Evolutionary conservation across 2,329 filamentous ascomycete genomes (phyloP), one percentile per base, ranked within the genome.

Genomic region (Penicillium thymicola): DNA sequence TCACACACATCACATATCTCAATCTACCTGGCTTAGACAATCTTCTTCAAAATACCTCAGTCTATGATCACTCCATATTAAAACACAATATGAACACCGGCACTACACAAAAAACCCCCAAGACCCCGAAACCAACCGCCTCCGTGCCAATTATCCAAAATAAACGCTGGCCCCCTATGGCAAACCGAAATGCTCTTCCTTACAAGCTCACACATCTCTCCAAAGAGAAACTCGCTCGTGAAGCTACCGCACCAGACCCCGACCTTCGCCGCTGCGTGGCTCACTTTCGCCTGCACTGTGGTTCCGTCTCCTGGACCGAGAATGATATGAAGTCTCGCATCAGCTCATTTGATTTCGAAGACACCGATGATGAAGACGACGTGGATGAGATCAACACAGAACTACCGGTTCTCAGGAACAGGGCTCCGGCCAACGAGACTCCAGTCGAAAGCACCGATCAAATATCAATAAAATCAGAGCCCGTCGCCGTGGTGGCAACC

Each of bases 161-260:
- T 34, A 60, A 71, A 61, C 70, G 70, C 55, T 70, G 68, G 68
- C 70, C 70, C 53, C 70, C 70, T 18, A 68, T 72, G 51, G 70
- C 70, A 48, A 69, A 72, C 65, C 69, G 68, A 51, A 63, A 67
- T 44, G 67, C 70, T 11, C 67, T 72, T 36, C 67, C 70, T 25
- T 72, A 71, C 60, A 71, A 67, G 45, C 70, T 72, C 65, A 72
- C 70, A 37, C 64, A 70, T 48, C 65, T 72, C 49, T 72, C 70
- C 27, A 70, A 70, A 46, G 69, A 72, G 64, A 72, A 72, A 55
- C 60, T 72, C 49, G 65, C 70, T 43, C 68, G 68, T 37, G 70
- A 72, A 64, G 69, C 70, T 40, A 72, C 69, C 13, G 69, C 70
- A 28, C 68, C 70, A 5, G 70, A 72, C 45, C 70, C 70, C 3